Percentiles rank a stretch among this genome's conserved stretches.
These are phyloP conservation scores for Lotus japonicus DNA, from an alignment of 306 rosid species.

Conservation along the genomic window DNA sequence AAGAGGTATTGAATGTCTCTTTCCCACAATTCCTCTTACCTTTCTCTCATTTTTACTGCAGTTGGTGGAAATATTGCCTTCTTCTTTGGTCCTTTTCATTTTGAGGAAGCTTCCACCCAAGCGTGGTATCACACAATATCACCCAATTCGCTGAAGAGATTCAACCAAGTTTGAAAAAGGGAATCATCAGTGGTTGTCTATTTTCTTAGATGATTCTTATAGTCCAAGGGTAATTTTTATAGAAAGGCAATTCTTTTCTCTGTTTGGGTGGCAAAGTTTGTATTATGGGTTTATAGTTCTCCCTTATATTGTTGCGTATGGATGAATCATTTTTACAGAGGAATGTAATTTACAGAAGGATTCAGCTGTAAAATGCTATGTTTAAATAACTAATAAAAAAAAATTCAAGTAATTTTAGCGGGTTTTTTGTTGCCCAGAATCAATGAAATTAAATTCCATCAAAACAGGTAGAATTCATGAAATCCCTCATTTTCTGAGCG, in stretches of 20 bases:
- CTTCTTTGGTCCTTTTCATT: constrained; percentile 43
- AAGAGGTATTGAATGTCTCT: not conserved
- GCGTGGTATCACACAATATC: constrained; percentile 47
- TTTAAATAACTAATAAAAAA: too few species aligned
- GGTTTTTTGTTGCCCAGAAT: too few species aligned
- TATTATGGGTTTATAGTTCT: constrained; percentile 1
- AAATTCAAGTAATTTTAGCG: too few species aligned
- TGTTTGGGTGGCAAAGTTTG: constrained; percentile 16
- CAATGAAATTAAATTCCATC: too few species aligned
- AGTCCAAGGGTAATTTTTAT: constrained; percentile 14
- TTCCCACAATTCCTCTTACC: not conserved
- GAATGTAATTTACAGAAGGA: too few species aligned
- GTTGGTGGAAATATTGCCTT: constrained; percentile 48
- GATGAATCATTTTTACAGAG: too few species aligned
- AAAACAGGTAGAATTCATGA: too few species aligned
- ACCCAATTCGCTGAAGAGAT: constrained; percentile 40
- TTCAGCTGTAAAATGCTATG: too few species aligned
- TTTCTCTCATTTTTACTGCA: constrained; percentile 19
- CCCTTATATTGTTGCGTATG: not conserved
- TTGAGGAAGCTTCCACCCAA: constrained; percentile 49
- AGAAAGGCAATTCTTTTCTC: constrained; percentile 1
- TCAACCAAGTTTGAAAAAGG: constrained; percentile 18
- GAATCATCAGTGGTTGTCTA: constrained; percentile 3
- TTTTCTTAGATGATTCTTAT: constrained; percentile 5
- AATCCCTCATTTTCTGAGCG: too few species aligned